Conservation (phyloP, 371 early-diverging fungal species). For the Gilbertella persicaria region DNA sequence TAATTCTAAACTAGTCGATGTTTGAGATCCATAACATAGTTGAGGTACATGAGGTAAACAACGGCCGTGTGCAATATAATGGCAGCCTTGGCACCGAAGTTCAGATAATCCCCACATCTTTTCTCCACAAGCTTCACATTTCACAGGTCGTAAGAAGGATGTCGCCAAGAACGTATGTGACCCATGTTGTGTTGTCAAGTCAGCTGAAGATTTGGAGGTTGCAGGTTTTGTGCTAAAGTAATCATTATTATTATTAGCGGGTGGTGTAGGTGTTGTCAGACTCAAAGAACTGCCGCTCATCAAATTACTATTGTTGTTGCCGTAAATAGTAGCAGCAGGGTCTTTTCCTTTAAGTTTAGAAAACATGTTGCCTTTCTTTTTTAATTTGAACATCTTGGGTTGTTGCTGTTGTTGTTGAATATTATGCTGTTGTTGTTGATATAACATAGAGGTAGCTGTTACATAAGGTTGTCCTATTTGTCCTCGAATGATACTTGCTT, state of each 20-base stretch:
- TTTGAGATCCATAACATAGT: slow-evolving; percentile 26
- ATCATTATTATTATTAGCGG: neutral
- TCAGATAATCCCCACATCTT: slow-evolving; percentile 85
- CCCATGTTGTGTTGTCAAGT: slow-evolving; percentile 29
- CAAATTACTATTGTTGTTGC: neutral
- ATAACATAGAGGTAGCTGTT: slow-evolving; percentile 20
- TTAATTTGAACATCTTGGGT: slow-evolving; percentile 46
- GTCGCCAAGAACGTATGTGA: slow-evolving; percentile 66
- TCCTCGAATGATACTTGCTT: slow-evolving; percentile 20
- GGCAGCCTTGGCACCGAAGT: slow-evolving; percentile 63
- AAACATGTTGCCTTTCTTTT: slow-evolving; percentile 49
- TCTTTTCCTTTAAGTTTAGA: slow-evolving; percentile 41
- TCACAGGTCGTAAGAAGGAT: slow-evolving; percentile 66
- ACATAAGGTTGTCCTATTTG: slow-evolving; percentile 17
- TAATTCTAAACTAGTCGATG: slow-evolving; percentile 21
- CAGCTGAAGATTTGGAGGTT: neutral
- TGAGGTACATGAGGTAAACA: slow-evolving; percentile 44
- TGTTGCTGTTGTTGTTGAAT: slow-evolving; percentile 23
- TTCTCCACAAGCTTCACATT: slow-evolving; percentile 84
- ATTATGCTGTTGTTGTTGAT: slow-evolving; percentile 1
- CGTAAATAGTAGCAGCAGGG: slow-evolving; percentile 7
- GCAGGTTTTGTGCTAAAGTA: neutral
- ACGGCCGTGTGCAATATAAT: slow-evolving; percentile 30
- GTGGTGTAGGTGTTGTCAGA: neutral
- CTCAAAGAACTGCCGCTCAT: slow-evolving; percentile 9